Evolutionary conservation across 1,139 yeast genomes (phyloP).

Genomic region (Meyerozyma guilliermondii): DNA sequence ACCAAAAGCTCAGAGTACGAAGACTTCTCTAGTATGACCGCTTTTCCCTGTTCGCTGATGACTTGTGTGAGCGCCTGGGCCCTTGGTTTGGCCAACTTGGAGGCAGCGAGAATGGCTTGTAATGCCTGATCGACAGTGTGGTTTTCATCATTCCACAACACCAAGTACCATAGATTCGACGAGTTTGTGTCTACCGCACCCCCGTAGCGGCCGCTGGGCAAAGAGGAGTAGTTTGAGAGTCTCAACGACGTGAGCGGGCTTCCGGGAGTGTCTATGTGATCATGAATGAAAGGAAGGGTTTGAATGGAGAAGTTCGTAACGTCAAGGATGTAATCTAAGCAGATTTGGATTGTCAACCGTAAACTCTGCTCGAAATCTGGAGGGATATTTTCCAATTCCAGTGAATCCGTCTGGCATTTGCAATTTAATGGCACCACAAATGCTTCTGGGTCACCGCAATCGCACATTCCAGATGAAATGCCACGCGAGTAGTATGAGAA

Average conservation of each 20-base stretch:
- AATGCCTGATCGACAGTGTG: constrained; percentile 53
- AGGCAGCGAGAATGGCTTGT: constrained; percentile 33
- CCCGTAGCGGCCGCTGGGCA: constrained; percentile 26
- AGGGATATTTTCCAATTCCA: constrained; percentile 2
- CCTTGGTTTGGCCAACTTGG: constrained; percentile 16
- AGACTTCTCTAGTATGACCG: constrained; percentile 19
- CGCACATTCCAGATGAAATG: constrained; percentile 64
- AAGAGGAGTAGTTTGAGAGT: constrained; percentile 25
- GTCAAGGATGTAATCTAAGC: constrained; percentile 47
- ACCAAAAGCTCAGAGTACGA: constrained; percentile 16
- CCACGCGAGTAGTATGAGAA: constrained; percentile 46
- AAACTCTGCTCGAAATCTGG: constrained; percentile 15
- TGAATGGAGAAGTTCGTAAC: constrained; percentile 33
- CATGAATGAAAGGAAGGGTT: constrained; percentile 33
- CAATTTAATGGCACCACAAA: constrained; percentile 61
- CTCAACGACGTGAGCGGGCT: constrained; percentile 16
- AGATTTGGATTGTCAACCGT: constrained; percentile 26
- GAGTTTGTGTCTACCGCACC: constrained; percentile 24
- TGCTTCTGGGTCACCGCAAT: constrained; percentile 88
- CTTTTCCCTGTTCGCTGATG: constrained; percentile 30
- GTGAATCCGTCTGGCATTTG: constrained; percentile 18
- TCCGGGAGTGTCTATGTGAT: constrained; percentile 12
- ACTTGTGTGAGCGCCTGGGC: constrained; percentile 31
- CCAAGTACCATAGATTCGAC: constrained; percentile 33
- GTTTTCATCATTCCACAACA: constrained; percentile 72